Base-by-base conservation (phyloP, 768 basidiomycete genomes). In the Hortiboletus campestris region DNA sequence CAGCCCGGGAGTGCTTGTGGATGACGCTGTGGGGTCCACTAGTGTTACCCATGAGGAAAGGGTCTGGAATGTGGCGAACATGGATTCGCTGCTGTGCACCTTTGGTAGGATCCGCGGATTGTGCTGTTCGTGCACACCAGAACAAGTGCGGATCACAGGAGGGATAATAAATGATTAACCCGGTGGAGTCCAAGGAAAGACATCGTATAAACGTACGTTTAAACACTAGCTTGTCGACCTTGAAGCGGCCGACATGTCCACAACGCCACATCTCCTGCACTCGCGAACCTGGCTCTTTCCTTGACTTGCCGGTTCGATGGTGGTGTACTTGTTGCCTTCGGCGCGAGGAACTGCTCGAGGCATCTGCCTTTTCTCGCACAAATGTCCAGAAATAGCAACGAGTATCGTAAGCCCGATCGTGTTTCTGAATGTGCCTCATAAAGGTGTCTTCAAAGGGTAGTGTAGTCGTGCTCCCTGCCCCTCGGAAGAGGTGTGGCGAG, bases 1-100 rank as follows among this genome's bases (percentile, higher is more conserved):
- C 73, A 4, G 87, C 86, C 51, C 87, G 84, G 1, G 91, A 89
- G 66, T 93, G 91, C 61, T 89, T 89, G 71, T 93, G 91, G 32
- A 93, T 83, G 51, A 87, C 84, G 34, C 82, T 78, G 22, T 77
- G 74, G 0, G 89, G 88, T 1, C 88, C 86, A 34, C 77, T 78
- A 32, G 68, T 72, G 35, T 76, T 77, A 6, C 66, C 72, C 32
- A 68, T 69, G n/a, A 73, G 69, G 56, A 74, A 80, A 0, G 78
- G 78, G 58, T 81, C 83, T 25, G 77, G 74, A 51, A 83, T 75
- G 54, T 83, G 83, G 9, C 77, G 76, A 41, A 89, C 74, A 48
- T 83, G 82, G 22, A 91, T 74, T 20, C 89, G 84, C 59, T 90
- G 88, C 55, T 88, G 86, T 10, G 79, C 78, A 14, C 79, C 80